Evolutionary conservation across 2,329 filamentous ascomycete genomes (phyloP), one percentile per base, ranked within the genome.

Genomic region (Rhytidhysteron rufulum): DNA sequence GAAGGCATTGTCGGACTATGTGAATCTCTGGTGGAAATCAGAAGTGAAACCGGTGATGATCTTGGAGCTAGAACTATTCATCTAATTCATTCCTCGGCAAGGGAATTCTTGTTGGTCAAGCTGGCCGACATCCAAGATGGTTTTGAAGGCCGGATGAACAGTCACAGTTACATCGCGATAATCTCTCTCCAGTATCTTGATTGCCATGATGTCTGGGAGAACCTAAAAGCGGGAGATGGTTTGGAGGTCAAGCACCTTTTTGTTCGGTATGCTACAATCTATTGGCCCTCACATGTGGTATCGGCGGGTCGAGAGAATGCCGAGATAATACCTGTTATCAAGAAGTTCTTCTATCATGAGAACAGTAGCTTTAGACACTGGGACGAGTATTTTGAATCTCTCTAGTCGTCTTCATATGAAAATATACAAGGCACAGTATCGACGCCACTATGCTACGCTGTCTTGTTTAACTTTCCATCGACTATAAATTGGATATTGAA

Each of bases 1-100:
- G 47, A 39, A 7, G 55, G 62, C 21, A 57, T 66, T 3, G 5
- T 57, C 0, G 44, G 47, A 1, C 43, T 59, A 2, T 68, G 61
- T 19, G 55, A 51, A 0, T 54, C 57, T 0, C 38, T 68, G 1
- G 2, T 68, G 1, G 63, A 65, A 33, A 27, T 29, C 17, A 41
- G 44, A 18, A 33, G 22, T n/a, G 22, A 37, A 27, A 30, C 31
- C 9, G 11, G 19, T 17, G 37, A 34, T 11, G 38, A 31, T 20
- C 15, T 19, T 15, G 22, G 10, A 31, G n/a, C 21, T 5, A 40
- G 30, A 32, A 43, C 44, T 11, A 32, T 47, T 19, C 44, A 47
- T 20, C 25, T 47, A 8, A 47, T 43, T 10, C 44, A 47, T 37
- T 24, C 41, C 15, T 43, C 44, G 19, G 44, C 39, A n/a, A 37